Evolutionary conservation across 208 protist genomes (phyloP).

Genomic region (Crithidia expoeki): DNA sequence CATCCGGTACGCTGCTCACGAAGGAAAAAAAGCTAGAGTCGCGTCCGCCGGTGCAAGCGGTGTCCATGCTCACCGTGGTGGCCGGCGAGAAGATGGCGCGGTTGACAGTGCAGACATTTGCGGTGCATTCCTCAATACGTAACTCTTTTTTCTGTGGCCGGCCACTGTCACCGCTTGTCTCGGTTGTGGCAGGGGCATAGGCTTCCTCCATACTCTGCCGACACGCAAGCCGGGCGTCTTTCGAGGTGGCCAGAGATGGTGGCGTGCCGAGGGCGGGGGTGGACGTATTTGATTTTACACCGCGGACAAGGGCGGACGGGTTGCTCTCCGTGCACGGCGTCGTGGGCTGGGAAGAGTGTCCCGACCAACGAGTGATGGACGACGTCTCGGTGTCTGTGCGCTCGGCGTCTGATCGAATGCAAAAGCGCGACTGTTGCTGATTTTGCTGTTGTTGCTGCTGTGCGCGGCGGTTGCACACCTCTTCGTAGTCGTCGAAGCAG

Average conservation of each 20-base stretch:
- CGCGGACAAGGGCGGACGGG: neutral
- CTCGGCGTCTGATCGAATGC: neutral
- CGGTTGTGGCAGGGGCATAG: constrained; percentile 14
- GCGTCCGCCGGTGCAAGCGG: constrained; percentile 25
- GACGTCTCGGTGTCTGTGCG: constrained; percentile 3
- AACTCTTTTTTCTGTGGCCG: constrained; percentile 27
- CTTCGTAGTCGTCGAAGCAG: constrained; percentile 17
- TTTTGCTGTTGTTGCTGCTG: constrained; percentile 7
- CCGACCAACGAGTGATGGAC: constrained; percentile 1
- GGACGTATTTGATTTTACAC: constrained; percentile 4
- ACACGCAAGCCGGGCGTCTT: constrained; percentile 31
- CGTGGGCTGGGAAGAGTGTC: constrained; percentile 7
- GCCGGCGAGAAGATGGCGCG: constrained; percentile 15
- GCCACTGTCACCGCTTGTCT: constrained; percentile 14
- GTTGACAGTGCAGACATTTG: neutral
- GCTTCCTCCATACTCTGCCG: constrained; percentile 22
- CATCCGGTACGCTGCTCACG: constrained; percentile 27
- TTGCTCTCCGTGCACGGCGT: constrained; percentile 14
- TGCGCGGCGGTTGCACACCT: neutral
- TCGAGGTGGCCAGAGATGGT: constrained; percentile 8
- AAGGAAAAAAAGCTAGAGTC: constrained; percentile 38
- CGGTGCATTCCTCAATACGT: constrained; percentile 18
- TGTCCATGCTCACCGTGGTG: constrained; percentile 21
- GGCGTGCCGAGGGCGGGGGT: constrained; percentile 16
- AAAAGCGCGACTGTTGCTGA: neutral